Evolutionary conservation across 2,329 filamentous ascomycete genomes (phyloP).

Genomic region (Tolypocladium amazonense): DNA sequence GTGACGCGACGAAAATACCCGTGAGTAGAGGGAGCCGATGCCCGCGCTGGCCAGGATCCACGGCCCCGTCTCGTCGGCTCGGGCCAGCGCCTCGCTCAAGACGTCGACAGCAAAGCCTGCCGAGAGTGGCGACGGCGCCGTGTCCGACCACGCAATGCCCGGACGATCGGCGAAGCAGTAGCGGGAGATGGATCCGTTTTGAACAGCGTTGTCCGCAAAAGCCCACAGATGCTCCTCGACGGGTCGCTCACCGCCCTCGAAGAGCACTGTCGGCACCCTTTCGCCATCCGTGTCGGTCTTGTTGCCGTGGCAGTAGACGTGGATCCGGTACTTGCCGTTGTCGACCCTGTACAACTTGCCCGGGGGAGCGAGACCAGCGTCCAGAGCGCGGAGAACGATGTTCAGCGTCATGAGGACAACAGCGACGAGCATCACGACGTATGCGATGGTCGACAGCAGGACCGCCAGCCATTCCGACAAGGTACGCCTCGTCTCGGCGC

Average conservation of each 20-base stretch:
- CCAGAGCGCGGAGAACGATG: conserved; percentile 68
- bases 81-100: conserved; percentile 73
- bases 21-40: conserved; percentile 77
- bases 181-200: conserved; percentile 71
- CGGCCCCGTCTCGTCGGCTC: conserved; percentile 72
- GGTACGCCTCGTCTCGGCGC: conserved; percentile 73
- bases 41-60: conserved; percentile 85
- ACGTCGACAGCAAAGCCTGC: conserved; percentile 88
- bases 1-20: conserved; percentile 83
- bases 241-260: conserved; percentile 74
- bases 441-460: conserved; percentile 59
- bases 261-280: conserved; percentile 64
- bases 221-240: conserved; percentile 71
- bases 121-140: conserved; percentile 85
- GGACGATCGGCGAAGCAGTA: conserved; percentile 97
- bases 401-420: conserved; percentile 68
- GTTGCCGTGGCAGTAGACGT: conserved; percentile 74
- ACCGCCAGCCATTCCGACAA: conserved; percentile 78
- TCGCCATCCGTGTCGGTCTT: conserved; percentile 41
- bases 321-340: conserved; percentile 72
- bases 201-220: conserved; percentile 64
- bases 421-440: conserved; percentile 57
- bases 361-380: conserved; percentile 61
- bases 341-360: conserved; percentile 76
- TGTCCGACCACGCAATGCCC: conserved; percentile 78